Evolutionary conservation across 2,329 filamentous ascomycete species (phyloP).

Genomic region (Colletotrichum kahawae): DNA sequence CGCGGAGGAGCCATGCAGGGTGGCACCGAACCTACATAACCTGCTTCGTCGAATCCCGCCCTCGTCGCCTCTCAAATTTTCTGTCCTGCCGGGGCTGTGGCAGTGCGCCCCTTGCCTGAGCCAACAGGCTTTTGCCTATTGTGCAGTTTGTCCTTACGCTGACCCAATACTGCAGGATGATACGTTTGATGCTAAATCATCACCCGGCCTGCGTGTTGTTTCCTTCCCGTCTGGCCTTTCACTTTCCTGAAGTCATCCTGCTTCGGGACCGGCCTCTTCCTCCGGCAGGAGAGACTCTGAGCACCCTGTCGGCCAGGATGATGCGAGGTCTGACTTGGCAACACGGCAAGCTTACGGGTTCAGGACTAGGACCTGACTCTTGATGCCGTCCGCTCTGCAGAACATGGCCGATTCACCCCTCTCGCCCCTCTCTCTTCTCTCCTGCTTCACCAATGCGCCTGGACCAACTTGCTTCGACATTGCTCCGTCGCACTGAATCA

Average conservation of each 20-base stretch:
- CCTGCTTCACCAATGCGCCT: not conserved
- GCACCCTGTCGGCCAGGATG: constrained; percentile 4
- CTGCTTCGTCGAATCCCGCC: not conserved
- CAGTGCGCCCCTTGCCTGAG: not conserved
- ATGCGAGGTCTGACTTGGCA: constrained; percentile 15
- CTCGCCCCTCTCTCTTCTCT: not conserved
- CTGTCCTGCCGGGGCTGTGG: not conserved
- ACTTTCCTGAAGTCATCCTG: not conserved
- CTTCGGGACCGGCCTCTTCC: not conserved
- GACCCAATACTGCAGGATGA: not conserved
- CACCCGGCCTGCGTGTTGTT: not conserved
- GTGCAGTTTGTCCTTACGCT: not conserved
- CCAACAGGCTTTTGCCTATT: not conserved
- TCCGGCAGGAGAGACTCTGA: not conserved
- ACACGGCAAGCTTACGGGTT: not conserved
- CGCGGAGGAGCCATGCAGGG: constrained; percentile 20
- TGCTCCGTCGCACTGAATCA: not conserved
- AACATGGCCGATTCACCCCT: not conserved
- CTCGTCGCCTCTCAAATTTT: not conserved
- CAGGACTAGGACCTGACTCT: constrained; percentile 1
- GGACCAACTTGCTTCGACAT: not conserved
- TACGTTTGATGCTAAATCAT: not conserved
- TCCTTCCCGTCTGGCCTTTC: not conserved
- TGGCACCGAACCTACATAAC: constrained; percentile 14
- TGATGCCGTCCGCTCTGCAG: not conserved